These are phyloP conservation scores for Forsythia suspensa DNA, from an alignment of 257 asterid genomes.

Conservation along the genomic window DNA sequence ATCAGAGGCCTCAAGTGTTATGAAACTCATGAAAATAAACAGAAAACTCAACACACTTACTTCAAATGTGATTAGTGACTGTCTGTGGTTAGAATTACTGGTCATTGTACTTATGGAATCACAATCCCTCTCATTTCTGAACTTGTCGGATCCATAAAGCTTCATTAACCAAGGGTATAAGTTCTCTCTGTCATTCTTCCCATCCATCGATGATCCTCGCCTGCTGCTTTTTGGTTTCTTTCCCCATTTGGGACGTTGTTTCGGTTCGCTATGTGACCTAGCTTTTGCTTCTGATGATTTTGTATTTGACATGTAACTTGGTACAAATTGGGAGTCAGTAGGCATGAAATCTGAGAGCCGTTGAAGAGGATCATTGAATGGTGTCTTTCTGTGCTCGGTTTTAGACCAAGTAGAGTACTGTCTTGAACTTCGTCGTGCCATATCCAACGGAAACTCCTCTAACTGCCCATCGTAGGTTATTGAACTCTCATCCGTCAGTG, in stretches of 20 bases:
- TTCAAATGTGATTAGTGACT: conserved; percentile 29
- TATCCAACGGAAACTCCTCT: conserved; percentile 37
- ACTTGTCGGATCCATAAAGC: conserved; percentile 38
- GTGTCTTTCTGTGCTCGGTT: conserved; percentile 26
- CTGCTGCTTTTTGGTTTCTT: conserved; percentile 38
- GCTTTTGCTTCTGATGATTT: conserved; percentile 67
- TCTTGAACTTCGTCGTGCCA: conserved; percentile 30
- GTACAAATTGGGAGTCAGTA: conserved; percentile 27
- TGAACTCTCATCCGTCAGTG: conserved; percentile 51
- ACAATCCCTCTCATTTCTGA: conserved; percentile 27
- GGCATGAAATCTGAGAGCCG: conserved; percentile 24
- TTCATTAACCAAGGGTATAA: conserved; percentile 47
- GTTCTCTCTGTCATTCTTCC: conserved; percentile 36
- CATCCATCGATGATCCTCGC: conserved; percentile 50
- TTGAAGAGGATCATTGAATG: conserved; percentile 18
- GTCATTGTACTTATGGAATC: conserved; percentile 26
- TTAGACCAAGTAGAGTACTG: conserved; percentile 28
- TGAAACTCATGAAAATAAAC: conserved; percentile 8
- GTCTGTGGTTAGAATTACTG: conserved; percentile 29
- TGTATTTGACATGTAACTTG: conserved; percentile 67
- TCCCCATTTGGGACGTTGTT: conserved; percentile 54
- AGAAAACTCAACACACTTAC: conserved; percentile 23
- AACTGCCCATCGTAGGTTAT: conserved; percentile 37
- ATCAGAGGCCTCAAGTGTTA: conserved; percentile 24
- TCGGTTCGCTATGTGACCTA: conserved; percentile 80